phyloP scores from a whole-genome alignment of 257 asterid species.

The Nicotiana paniculata region DNA sequence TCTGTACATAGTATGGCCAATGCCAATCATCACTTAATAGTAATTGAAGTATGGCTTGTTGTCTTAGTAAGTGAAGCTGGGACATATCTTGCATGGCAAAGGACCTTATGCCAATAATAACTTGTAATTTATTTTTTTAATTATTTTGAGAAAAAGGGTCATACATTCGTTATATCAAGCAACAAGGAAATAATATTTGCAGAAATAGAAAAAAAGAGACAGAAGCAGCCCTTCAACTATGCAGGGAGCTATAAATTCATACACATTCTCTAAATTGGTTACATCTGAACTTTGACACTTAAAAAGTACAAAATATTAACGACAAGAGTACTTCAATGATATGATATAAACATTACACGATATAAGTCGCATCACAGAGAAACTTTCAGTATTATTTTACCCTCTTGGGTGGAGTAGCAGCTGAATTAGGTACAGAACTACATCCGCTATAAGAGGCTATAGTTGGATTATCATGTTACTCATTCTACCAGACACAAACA shows the following conservation, averaged over 20 bases:
- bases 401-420: not conserved
- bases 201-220: not conserved
- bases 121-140: not conserved
- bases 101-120: not conserved
- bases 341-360: not conserved
- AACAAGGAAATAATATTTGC: not conserved
- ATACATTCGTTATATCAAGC: not conserved
- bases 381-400: not conserved
- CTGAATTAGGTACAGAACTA: not conserved
- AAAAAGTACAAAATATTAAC: not conserved
- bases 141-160: not conserved
- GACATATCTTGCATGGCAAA: not conserved
- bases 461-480: not conserved
- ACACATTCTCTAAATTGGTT: not conserved
- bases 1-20: slow-evolving; percentile 1
- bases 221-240: not conserved
- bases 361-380: not conserved
- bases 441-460: not conserved
- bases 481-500: not conserved
- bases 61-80: not conserved
- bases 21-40: not conserved
- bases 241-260: not conserved
- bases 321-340: not conserved
- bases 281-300: not conserved
- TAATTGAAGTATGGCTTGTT: not conserved